These are phyloP conservation scores for Climacium dendroides DNA, from an alignment of 225 moss, liverwort and hornwort species.

Conservation along the genomic window DNA sequence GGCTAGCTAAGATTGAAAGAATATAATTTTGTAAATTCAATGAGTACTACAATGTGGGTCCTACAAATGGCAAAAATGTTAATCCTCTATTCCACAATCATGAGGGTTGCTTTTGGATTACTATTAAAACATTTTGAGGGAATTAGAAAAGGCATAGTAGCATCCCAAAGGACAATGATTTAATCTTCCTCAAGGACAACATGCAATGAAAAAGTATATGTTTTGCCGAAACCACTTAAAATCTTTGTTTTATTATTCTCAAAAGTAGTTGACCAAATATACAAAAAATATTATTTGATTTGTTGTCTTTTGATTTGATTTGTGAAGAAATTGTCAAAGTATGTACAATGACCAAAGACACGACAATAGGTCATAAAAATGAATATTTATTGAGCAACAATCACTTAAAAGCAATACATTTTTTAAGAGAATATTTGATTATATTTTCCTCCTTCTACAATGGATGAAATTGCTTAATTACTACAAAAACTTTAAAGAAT, in stretches of 20 bases:
- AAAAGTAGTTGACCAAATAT: too few relatives aligned
- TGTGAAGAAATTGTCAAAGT: not conserved
- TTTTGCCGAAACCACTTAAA: too few relatives aligned
- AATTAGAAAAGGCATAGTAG: not conserved
- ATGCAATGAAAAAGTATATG: too few relatives aligned
- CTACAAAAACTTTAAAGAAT: not conserved
- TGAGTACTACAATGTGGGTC: not conserved
- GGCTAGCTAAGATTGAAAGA: not conserved
- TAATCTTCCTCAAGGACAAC: too few relatives aligned
- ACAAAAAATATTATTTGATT: not conserved
- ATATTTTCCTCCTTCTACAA: rapidly evolving
- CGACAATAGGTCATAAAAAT: not conserved
- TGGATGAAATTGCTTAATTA: not conserved
- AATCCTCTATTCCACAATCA: not conserved
- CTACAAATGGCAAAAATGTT: not conserved
- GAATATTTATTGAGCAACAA: not conserved
- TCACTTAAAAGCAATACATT: not conserved
- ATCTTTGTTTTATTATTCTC: too few relatives aligned
- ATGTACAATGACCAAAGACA: not conserved
- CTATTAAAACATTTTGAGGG: rapidly evolving
- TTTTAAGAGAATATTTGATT: not conserved
- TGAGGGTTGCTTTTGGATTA: not conserved
- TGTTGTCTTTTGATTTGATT: not conserved
- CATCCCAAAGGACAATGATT: too few relatives aligned
- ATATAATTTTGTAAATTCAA: not conserved